Evolutionary conservation across 2,329 filamentous ascomycete genomes (phyloP).

Genomic region (Colletotrichum musae): DNA sequence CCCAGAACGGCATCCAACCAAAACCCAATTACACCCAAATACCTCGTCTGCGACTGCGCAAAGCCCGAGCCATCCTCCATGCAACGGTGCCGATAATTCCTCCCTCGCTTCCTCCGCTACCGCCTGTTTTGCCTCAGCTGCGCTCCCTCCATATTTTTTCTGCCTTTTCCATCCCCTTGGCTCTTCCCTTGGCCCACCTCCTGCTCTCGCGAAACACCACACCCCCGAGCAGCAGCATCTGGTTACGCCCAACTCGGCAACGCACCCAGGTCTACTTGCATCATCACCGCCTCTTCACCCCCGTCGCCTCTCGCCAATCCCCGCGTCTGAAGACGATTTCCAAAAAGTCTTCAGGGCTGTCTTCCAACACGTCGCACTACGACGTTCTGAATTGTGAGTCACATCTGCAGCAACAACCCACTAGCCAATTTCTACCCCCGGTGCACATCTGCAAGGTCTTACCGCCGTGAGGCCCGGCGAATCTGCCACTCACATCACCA

Average conservation of each 20-base stretch:
- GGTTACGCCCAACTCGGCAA: slow-evolving; percentile 53
- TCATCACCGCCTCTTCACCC: slow-evolving; percentile 42
- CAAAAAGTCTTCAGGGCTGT: slow-evolving; percentile 29
- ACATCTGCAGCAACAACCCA: slow-evolving; percentile 39
- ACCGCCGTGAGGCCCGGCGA: slow-evolving; percentile 14
- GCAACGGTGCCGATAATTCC: slow-evolving; percentile 46
- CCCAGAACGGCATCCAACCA: slow-evolving; percentile 25
- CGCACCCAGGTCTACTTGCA: slow-evolving; percentile 45
- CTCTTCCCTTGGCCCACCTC: too few species aligned
- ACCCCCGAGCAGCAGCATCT: slow-evolving; percentile 49
- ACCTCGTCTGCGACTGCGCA: slow-evolving; percentile 29
- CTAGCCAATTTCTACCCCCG: slow-evolving; percentile 36
- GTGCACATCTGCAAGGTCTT: slow-evolving; percentile 23
- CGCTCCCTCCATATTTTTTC: slow-evolving; percentile 24
- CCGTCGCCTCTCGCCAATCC: slow-evolving; percentile 40
- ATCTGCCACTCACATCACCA: slow-evolving; percentile 46
- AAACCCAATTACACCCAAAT: slow-evolving; percentile 14
- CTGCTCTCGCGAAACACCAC: slow-evolving; percentile 49
- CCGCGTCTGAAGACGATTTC: slow-evolving; percentile 24
- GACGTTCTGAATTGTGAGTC: slow-evolving; percentile 42
- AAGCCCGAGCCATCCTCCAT: slow-evolving; percentile 36
- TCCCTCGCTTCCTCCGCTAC: slow-evolving; percentile 44
- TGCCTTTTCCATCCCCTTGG: slow-evolving; percentile 39
- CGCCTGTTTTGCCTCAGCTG: slow-evolving; percentile 45
- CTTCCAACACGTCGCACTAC: slow-evolving; percentile 40